These are phyloP conservation scores for Anaeramoeba flamelloides DNA, from an alignment of 78 protist genomes.

Conservation along the genomic window DNA sequence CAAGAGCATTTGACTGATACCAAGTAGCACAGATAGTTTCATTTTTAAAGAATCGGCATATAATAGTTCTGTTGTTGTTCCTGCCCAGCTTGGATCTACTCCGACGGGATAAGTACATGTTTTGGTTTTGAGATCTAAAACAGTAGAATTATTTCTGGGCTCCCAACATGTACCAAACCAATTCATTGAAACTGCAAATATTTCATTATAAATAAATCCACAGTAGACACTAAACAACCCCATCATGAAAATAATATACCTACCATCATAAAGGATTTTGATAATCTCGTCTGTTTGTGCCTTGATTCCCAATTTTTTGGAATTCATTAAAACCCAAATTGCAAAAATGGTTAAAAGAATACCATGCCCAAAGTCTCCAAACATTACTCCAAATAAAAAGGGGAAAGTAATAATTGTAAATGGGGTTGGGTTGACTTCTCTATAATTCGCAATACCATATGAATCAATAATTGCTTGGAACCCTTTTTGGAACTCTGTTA, in stretches of 20 bases:
- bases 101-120: not conserved
- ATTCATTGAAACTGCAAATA: constrained; percentile 41
- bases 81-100: not conserved
- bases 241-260: constrained; percentile 91
- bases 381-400: constrained; percentile 99
- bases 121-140: not conserved
- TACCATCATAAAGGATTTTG: constrained; percentile 72
- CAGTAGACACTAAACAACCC: constrained; percentile 77
- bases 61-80: not conserved
- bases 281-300: constrained; percentile 32
- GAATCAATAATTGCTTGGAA: constrained; percentile 83
- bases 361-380: constrained; percentile 99
- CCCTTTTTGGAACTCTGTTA: constrained; percentile 44
- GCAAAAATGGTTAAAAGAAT: constrained; percentile 19
- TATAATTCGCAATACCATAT: constrained; percentile 84
- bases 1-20: constrained; percentile 85
- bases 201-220: constrained; percentile 95
- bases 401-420: constrained; percentile 95
- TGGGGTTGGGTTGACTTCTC: constrained; percentile 73
- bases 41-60: constrained; percentile 90
- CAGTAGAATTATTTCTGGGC: not conserved
- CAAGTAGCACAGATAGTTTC: constrained; percentile 89
- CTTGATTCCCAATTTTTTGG: not conserved
- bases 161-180: constrained; percentile 17
- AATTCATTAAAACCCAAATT: constrained; percentile 19